phyloP scores from a whole-genome alignment of 805 yeast genomes.

The Sungouiozyma intestinalis region DNA sequence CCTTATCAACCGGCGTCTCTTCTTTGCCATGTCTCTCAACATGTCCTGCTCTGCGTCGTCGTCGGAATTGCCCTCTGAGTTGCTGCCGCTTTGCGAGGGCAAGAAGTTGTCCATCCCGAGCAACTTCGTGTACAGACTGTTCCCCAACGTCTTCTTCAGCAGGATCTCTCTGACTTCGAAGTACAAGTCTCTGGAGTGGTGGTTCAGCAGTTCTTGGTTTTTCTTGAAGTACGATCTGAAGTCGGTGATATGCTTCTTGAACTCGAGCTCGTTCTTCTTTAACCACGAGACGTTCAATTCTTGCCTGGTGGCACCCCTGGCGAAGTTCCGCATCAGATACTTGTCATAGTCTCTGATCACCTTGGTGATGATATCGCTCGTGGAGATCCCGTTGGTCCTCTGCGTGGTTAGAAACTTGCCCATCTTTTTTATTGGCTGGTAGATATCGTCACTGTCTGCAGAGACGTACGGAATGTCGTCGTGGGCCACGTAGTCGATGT shows the following conservation, averaged over 20 bases:
- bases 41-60: slow-evolving; percentile 23
- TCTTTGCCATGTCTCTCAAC: slow-evolving; percentile 6
- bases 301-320: slow-evolving; percentile 93
- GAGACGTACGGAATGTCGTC: slow-evolving; percentile 94
- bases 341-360: slow-evolving; percentile 94
- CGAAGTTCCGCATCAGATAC: slow-evolving; percentile 92
- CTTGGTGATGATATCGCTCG: slow-evolving; percentile 91
- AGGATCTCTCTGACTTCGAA: slow-evolving; percentile 74
- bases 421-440: slow-evolving; percentile 78
- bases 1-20: slow-evolving; percentile 8
- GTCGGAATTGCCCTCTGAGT: slow-evolving; percentile 14
- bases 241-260: slow-evolving; percentile 80
- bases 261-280: slow-evolving; percentile 90
- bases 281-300: slow-evolving; percentile 96
- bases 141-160: slow-evolving; percentile 26
- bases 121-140: slow-evolving; percentile 23
- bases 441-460: slow-evolving; percentile 83
- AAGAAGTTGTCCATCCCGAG: slow-evolving; percentile 8
- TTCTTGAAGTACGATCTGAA: slow-evolving; percentile 79
- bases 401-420: slow-evolving; percentile 93
- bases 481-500: slow-evolving; percentile 93
- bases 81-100: not conserved
- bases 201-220: slow-evolving; percentile 56
- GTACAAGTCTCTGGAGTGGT: slow-evolving; percentile 71
- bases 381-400: slow-evolving; percentile 92